A percentile compares a stretch with the other conserved stretches of the same genome.
These are phyloP conservation scores for Penicillium taxi DNA, from an alignment of 495 filamentous ascomycete genomes.

Conservation along the genomic window DNA sequence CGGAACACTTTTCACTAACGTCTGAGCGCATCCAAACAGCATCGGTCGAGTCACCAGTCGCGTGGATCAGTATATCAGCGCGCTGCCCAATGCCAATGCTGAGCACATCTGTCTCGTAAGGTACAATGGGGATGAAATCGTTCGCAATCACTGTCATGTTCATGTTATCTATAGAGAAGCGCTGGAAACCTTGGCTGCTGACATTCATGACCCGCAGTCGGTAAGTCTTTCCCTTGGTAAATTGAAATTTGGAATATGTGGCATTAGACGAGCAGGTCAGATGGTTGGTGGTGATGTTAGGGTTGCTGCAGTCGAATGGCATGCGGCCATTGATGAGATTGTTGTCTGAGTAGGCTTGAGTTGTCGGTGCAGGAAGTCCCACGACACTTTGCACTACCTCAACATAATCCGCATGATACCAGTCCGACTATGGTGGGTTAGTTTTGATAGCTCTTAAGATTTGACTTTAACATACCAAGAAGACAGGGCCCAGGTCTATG, in stretches of 20 bases:
- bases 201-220: neutral
- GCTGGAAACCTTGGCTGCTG: neutral
- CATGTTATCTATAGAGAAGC: constrained; percentile 31
- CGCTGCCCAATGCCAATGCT: neutral
- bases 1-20: neutral
- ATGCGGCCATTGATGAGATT: neutral
- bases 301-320: neutral
- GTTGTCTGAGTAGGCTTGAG: no score
- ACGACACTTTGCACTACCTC: no score
- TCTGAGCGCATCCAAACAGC: neutral
- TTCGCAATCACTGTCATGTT: constrained; percentile 30
- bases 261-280: neutral
- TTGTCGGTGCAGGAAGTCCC: no score
- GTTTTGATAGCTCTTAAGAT: no score
- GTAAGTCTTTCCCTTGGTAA: neutral
- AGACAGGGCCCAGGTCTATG: neutral
- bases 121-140: constrained; percentile 36
- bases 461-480: no score
- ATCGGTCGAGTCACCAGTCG: no score
- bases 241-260: neutral
- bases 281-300: neutral
- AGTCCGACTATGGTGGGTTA: no score
- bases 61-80: neutral
- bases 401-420: no score
- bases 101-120: constrained; percentile 16